Evolutionary conservation across 805 yeast genomes (phyloP), one percentile per base, ranked within the genome.

Genomic region (Yarrowia yakushimensis): DNA sequence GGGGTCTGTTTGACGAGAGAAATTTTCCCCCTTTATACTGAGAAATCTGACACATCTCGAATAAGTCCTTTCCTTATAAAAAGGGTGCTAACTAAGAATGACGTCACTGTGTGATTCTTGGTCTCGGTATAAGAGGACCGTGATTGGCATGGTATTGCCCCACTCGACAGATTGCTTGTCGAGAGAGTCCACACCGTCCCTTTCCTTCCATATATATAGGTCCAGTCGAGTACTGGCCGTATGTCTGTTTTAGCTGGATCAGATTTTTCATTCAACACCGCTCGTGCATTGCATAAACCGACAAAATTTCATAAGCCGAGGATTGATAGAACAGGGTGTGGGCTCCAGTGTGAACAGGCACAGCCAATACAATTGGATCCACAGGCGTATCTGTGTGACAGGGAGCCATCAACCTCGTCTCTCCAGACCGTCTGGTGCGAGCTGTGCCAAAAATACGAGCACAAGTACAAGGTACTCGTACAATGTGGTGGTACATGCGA

Each of bases 251-350:
- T 23, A 5, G 7, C 22, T 28, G 50, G 23, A 17, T 43, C 23
- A 43, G 28, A 12, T 43, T 43, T 42, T 43, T 17, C 50, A 43
- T 43, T 43, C 28, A 33, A 43, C 50, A 34, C 50, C 34, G 27
- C 23, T 27, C 50, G n/a, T 43, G 50, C 50, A 43, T 43, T 43
- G 50, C 50, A 43, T 43, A 43, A 17, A 25, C 20, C 20, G 30
- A n/a, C 28, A 15, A 30, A 25, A 5, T 25, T 36, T 41, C 45
- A 23, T 23, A 39, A 43, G 50, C 50, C 50, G 50, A 43, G 50
- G 45, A 41, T 20, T 12, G 41, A 7, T 13, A 7, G 13, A 36
- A 17, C 9, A 12, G 5, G 15, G 3, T 13, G 34, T 6, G 41
- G 23, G 22, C 41, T 36, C 9, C 23, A 36, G 20, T 17, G 37